Evolutionary conservation across 805 yeast species (phyloP), one percentile per base, ranked within the genome.

Genomic region (Kregervanrija fluxuum): DNA sequence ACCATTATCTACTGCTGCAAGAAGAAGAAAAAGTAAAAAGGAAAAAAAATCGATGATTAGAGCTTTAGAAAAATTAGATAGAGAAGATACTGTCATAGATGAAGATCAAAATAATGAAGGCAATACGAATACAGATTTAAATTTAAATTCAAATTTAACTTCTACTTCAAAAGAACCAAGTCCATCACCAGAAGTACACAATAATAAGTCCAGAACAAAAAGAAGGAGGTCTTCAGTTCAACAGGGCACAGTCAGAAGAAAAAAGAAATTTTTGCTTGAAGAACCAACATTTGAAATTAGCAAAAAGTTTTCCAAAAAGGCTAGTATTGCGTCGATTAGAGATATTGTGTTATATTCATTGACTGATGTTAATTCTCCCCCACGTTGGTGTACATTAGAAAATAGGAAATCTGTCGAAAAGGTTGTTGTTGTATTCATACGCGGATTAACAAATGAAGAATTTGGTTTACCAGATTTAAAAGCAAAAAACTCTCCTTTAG

Each of bases 371-470:
- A 60, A 68, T 38, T 61, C 61, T 34, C 59, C 67, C 1, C 81
- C 82, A 1, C 59, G 60, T 11, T 78, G 80, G 78, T 51, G 75
- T n/a, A 61, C 65, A 13, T 53, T 84, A 5, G 63, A 55, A 2
- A 80, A 82, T 50, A 64, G 75, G 40, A 53, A 58, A 15, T 60
- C 68, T 3, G 65, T 85, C 2, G 58, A 69, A n/a, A 77, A 75
- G 46, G 72, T 82, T 2, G 78, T 84, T 0, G 64, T 78, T 17
- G 60, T 85, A 4, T 65, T 80, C 42, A 74, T 79, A 4, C 87
- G 93, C 0, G 95, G 95, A 0, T 59, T 89, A 11, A 65, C 70
- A 11, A 59, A 67, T 2, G 53, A 60, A 3, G 73, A 74, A 47
- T 75, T 79, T 52, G 73, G 74, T 0, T 46, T 51, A 38, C 43